Evolutionary conservation across 768 basidiomycete genomes (phyloP), one percentile per base, ranked within the genome.

Genomic region (Termitomyces sp.): DNA sequence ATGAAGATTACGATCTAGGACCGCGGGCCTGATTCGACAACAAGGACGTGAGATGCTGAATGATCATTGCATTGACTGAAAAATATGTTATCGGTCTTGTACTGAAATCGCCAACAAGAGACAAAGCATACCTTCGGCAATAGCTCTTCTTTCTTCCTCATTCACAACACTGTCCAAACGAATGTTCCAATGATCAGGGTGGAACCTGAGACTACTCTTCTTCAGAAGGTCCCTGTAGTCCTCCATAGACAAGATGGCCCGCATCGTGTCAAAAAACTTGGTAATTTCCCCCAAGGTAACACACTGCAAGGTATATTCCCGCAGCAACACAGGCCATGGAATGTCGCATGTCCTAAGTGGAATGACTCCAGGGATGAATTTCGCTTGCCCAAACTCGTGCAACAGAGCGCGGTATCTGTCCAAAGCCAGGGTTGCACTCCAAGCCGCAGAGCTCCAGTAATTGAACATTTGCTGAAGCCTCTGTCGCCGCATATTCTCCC

Each of bases 111-210:
- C 20, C 33, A 34, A 50, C 33, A 34, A 46, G 36, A 57, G 16
- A 24, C 6, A 27, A 57, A 12, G 34, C 22, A 55, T 73, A 78
- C 88, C 89, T 55, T 90, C 87, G 69, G 86, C 88, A 63, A 87
- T 70, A 63, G 78, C 84, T 41, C 75, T 76, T 61, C 83, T 78
- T 65, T 84, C 80, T 48, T 77, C 72, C 50, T 85, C 84, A 59
- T 89, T 85, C 24, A 68, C 64, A 49, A 89, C 78, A 49, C 81
- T 81, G 58, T 75, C 75, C 66, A 89, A 76, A 37, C 92, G 72
- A 31, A 82, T 82, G 44, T 87, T 77, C 91, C 89, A 94, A 60
- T 88, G 75, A 69, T 93, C 91, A 2, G 89, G 88, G 64, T 92
- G 92, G 69, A 91, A 93, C 54, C 89, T 74, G 42, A 83, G 78